Conservation (phyloP, 2,329 filamentous ascomycete species). For the Neofusicoccum kwambonambiense region DNA sequence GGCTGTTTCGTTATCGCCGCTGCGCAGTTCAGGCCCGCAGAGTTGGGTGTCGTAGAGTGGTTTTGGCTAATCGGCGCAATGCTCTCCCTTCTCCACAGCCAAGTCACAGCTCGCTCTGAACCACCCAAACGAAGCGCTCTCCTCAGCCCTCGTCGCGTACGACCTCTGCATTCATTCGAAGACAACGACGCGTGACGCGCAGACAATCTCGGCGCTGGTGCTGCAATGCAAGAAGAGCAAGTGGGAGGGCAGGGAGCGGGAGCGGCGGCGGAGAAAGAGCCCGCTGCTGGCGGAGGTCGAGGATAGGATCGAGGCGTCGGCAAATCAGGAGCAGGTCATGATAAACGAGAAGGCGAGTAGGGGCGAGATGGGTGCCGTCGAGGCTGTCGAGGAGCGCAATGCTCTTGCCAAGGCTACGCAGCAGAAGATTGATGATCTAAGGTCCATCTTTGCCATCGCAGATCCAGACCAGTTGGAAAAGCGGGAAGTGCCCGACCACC, state of each 20-base stretch:
- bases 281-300: conserved; percentile 63
- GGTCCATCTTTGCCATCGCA: conserved; percentile 47
- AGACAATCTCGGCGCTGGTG: conserved; percentile 70
- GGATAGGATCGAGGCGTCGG: conserved; percentile 35
- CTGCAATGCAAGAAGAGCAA: conserved; percentile 79
- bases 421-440: conserved; percentile 44
- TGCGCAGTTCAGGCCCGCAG: neutral
- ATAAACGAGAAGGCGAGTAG: conserved; percentile 38
- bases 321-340: conserved; percentile 35
- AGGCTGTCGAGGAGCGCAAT: conserved; percentile 47
- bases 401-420: conserved; percentile 44
- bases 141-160: conserved; percentile 71
- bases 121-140: conserved; percentile 70
- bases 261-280: conserved; percentile 55
- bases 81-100: conserved; percentile 40
- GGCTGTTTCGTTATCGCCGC: no score
- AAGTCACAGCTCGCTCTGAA: conserved; percentile 77
- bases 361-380: conserved; percentile 42
- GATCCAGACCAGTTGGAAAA: conserved; percentile 45
- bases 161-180: conserved; percentile 58
- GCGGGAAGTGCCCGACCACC: conserved; percentile 69
- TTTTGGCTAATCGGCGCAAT: neutral
- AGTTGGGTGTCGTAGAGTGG: neutral
- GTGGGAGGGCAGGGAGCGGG: conserved; percentile 74
- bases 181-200: conserved; percentile 64